These are phyloP conservation scores for Musa schizocarpa DNA, from an alignment of 176 grass and related monocot genomes.

Conservation along the genomic window DNA sequence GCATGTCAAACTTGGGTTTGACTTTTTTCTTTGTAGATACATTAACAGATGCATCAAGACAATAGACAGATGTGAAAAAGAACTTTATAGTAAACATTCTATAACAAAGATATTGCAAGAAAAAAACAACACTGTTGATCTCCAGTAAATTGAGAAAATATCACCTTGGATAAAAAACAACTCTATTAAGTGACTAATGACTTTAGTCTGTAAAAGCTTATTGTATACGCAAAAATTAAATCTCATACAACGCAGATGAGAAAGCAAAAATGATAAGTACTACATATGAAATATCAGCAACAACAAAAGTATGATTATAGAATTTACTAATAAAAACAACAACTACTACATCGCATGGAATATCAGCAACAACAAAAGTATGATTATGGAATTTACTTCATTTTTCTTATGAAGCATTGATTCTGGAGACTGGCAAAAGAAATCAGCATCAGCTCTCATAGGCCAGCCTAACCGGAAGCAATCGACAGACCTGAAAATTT, in stretches of 20 bases:
- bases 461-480: constrained; percentile 94
- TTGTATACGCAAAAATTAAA: not conserved
- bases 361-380: not conserved
- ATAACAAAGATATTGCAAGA: not conserved
- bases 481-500: constrained; percentile 54
- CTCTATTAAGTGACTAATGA: not conserved
- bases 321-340: constrained; percentile 29
- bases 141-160: not conserved
- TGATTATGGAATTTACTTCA: constrained; percentile 39
- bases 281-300: not conserved
- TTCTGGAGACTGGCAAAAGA: constrained; percentile 50
- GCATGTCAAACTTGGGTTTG: no score
- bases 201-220: not conserved
- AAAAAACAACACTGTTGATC: not conserved
- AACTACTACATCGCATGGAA: not conserved
- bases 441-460: constrained; percentile 85
- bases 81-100: not conserved
- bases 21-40: no score
- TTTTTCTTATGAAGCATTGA: constrained; percentile 6
- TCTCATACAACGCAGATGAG: not conserved
- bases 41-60: not conserved
- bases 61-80: not conserved
- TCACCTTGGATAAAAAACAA: not conserved
- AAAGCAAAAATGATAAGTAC: not conserved
- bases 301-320: not conserved